Percentiles rank a stretch among this genome's conserved stretches.
Conservation (phyloP, 495 filamentous ascomycete genomes). For the Neurospora sp. region DNA sequence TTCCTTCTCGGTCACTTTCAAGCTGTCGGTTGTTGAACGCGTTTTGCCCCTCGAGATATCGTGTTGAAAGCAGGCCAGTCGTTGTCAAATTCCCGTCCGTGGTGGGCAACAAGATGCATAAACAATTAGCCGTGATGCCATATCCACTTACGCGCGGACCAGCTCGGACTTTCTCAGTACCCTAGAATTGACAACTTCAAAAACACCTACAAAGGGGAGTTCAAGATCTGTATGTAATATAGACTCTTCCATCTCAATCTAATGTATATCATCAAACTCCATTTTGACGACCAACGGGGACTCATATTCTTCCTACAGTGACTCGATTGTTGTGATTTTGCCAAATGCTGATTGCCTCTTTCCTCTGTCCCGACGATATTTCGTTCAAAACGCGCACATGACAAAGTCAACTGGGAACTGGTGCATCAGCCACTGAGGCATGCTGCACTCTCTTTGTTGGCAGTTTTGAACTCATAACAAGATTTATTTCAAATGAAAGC, state of each 20-base stretch:
- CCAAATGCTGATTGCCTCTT: not conserved
- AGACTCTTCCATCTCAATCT: not conserved
- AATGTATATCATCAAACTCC: not conserved
- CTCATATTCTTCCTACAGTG: not conserved
- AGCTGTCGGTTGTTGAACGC: not conserved
- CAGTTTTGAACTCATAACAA: not conserved
- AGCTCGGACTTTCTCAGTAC: not conserved
- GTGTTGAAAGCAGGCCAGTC: not conserved
- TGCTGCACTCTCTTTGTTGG: not conserved
- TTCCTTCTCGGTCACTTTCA: not conserved
- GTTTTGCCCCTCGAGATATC: not conserved
- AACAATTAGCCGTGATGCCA: not conserved
- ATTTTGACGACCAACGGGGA: not conserved
- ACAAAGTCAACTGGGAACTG: not conserved
- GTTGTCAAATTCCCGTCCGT: not conserved
- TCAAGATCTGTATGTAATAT: not conserved
- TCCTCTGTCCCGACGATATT: not conserved
- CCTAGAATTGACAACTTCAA: not conserved
- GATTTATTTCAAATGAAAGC: not conserved
- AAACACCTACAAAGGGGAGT: not conserved
- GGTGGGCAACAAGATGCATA: not conserved
- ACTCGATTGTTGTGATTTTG: not conserved
- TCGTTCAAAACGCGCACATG: not conserved
- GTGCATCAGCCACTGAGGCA: not conserved
- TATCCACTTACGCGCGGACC: not conserved